Evolutionary conservation across 2,329 filamentous ascomycete species (phyloP), one percentile per base, ranked within the genome.

Genomic region (Aspergillus sergii): DNA sequence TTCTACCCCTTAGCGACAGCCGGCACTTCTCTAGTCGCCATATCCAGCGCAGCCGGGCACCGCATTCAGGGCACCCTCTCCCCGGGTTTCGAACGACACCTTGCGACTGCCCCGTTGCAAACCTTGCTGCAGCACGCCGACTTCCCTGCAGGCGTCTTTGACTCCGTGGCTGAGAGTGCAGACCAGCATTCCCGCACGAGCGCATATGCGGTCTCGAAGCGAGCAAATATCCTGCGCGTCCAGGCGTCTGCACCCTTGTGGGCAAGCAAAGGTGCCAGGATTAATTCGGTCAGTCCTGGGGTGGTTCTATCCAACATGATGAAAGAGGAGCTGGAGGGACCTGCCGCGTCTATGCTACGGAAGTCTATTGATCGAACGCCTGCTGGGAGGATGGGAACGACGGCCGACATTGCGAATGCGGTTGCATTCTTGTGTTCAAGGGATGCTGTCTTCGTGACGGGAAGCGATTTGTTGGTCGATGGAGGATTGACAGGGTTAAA

Each of bases 381-480:
- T 19, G 60, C 32, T 10, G 60, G 55, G 19, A 32, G 56, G 4
- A 30, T 58, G 5, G 60, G 56, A 3, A 55, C 56, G 9, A 26
- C 56, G 34, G 19, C 28, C 12, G 60, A 62, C 43, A 21, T 62
- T 55, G 60, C 56, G 26, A 46, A 39, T 32, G 60, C 14, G 16
- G 60, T 62, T 21, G 46, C 55, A 9, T 62, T 58, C 34, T 46
- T 62, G 36, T 32, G 32, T 23, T 45, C 45, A 11, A 9, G 14
- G 2, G 41, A 62, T 23, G 46, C 60, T 12, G 12, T 32, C 9
- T 62, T 62, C 19, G 55, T 59, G 3, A 55, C 28, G 1, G 60
- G 60, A 1, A 39, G 34, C 32, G 56, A 59, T 28, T 14, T 62
- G 0, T 28, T 62, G 19, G 32, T 62, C 23, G 60, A 62, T 41